phyloP scores from a whole-genome alignment of 305 asterid species.

The Stenogyne calaminthoides region DNA sequence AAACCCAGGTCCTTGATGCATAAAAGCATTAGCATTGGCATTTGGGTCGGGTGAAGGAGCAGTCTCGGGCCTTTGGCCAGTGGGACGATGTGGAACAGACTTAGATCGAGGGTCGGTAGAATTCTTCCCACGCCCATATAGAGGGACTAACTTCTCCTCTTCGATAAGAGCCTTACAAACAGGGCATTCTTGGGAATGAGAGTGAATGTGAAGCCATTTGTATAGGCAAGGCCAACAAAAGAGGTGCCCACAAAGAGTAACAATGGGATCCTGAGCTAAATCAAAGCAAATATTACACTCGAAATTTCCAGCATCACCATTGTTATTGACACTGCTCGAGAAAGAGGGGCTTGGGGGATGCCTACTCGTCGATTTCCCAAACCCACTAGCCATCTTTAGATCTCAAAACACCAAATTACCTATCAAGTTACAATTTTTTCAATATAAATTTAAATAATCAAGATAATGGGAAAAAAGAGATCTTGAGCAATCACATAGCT shows the following conservation, averaged over 20 bases:
- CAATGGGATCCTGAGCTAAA: constrained; percentile 65
- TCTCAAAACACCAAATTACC: constrained; percentile 29
- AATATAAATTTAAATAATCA: constrained; percentile 4
- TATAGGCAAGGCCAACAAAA: constrained; percentile 73
- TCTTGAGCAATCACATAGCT: not conserved
- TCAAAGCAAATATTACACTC: constrained; percentile 68
- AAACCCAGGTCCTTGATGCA: constrained; percentile 48
- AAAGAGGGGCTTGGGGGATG: constrained; percentile 47
- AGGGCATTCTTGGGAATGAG: no score
- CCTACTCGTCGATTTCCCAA: constrained; percentile 52
- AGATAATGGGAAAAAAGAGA: not conserved
- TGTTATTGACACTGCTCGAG: constrained; percentile 35
- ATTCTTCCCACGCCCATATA: constrained; percentile 62
- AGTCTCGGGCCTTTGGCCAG: constrained; percentile 60
- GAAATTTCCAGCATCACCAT: constrained; percentile 48
- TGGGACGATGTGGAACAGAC: constrained; percentile 55
- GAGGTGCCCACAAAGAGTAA: constrained; percentile 66
- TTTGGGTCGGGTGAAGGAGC: constrained; percentile 55
- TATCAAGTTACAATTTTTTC: constrained; percentile 5
- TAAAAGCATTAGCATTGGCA: constrained; percentile 38
- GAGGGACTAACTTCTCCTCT: constrained; percentile 57
- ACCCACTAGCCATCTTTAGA: constrained; percentile 39
- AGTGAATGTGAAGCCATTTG: constrained; percentile 62
- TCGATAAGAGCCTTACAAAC: constrained; percentile 62
- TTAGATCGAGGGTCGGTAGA: constrained; percentile 56